Conservation (phyloP, 2,329 filamentous ascomycete genomes). For the Talaromyces verruculosus region DNA sequence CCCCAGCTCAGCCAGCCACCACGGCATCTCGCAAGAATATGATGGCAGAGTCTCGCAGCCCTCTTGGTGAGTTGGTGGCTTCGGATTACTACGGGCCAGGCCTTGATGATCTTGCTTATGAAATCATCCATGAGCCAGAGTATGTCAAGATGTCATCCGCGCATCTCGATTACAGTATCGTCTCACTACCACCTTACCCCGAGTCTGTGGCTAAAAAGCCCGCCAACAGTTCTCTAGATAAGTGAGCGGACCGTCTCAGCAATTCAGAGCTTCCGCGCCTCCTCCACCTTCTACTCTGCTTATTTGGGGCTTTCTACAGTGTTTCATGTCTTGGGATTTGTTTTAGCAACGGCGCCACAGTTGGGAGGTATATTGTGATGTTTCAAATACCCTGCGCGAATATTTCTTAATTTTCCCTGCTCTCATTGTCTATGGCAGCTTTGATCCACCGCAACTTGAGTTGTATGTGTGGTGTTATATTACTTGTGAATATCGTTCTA, state of each 20-base stretch:
- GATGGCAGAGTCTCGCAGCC: conserved; percentile 63
- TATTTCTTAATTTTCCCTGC: conserved; percentile 3
- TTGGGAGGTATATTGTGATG: conserved; percentile 16
- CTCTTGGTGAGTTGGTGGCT: conserved; percentile 66
- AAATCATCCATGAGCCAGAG: conserved; percentile 64
- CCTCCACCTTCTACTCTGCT: background rate
- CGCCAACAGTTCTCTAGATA: background rate
- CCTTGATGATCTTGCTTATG: conserved; percentile 61
- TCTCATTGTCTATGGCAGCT: background rate
- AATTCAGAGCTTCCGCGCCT: background rate
- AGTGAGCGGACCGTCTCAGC: background rate
- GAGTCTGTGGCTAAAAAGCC: background rate
- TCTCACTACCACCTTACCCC: background rate
- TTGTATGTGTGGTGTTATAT: background rate
- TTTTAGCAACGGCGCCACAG: conserved; percentile 17
- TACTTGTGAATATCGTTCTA: background rate
- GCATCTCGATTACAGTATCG: background rate
- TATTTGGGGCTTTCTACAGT: background rate
- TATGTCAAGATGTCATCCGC: background rate
- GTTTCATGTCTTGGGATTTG: conserved; percentile 6
- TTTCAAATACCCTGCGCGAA: conserved; percentile 21
- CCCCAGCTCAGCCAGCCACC: conserved; percentile 27
- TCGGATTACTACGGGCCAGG: conserved; percentile 67
- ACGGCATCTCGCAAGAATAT: conserved; percentile 46
- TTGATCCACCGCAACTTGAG: background rate